Conservation (phyloP, 352 stramenopile species). For the Globisporangium solare region DNA sequence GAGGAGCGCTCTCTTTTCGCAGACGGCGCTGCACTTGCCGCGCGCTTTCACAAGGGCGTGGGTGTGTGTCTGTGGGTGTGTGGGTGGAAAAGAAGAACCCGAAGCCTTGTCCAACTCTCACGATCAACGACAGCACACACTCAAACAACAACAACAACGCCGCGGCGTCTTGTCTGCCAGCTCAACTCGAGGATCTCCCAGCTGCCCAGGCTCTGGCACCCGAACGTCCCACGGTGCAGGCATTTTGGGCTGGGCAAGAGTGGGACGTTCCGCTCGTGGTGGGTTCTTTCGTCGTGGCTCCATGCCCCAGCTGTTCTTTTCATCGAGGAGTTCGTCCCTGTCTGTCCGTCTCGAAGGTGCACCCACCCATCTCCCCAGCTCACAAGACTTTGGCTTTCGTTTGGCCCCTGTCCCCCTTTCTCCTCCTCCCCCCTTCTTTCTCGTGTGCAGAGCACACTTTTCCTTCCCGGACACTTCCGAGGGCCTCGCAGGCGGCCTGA, state of each 20-base stretch:
- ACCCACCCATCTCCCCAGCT: background rate
- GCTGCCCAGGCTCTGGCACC: background rate
- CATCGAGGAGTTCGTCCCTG: too few species aligned
- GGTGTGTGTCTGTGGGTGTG: too few species aligned
- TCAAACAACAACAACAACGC: too few species aligned
- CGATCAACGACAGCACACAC: too few species aligned
- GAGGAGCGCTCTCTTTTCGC: too few species aligned
- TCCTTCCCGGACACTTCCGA: too few species aligned
- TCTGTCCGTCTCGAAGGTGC: background rate
- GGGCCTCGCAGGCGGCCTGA: too few species aligned
- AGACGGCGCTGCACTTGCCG: too few species aligned
- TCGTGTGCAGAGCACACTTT: background rate
- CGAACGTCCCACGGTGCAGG: background rate
- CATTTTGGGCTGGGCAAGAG: conserved; percentile 3
- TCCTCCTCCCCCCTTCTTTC: background rate
- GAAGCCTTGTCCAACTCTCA: too few species aligned
- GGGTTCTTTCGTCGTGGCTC: background rate
- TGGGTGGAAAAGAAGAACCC: too few species aligned
- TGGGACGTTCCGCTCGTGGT: background rate
- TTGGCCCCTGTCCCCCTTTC: background rate
- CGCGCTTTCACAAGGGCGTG: too few species aligned
- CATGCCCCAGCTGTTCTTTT: too few species aligned
- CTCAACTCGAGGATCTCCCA: conserved; percentile 11
- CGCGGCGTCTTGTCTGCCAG: background rate
- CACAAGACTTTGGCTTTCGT: conserved; percentile 8